A percentile compares a stretch with the other conserved stretches of the same genome.
Conservation (phyloP, 345 rosid genomes). For the Gossypium turneri region DNA sequence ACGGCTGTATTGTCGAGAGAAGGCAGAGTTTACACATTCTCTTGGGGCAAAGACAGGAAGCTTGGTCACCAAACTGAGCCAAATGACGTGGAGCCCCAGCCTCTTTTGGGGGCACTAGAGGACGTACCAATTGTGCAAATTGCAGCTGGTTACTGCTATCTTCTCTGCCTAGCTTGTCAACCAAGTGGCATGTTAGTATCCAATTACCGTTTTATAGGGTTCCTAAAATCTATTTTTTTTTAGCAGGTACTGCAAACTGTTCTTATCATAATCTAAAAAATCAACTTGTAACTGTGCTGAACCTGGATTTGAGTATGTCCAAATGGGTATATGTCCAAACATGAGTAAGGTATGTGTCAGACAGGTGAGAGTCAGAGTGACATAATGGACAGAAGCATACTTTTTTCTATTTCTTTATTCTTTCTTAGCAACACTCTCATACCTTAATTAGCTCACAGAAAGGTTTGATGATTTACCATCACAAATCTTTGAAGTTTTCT, state of each 20-base stretch:
- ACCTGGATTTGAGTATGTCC: too few relatives aligned
- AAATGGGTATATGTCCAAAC: too few relatives aligned
- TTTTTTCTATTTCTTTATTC: background rate
- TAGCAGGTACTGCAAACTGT: background rate
- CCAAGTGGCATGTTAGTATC: conserved; percentile 88
- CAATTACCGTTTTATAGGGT: background rate
- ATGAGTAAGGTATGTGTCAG: too few relatives aligned
- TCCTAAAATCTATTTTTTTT: background rate
- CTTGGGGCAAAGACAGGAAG: conserved; percentile 78
- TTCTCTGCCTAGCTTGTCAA: conserved; percentile 86
- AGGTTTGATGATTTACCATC: background rate
- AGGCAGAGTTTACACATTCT: conserved; percentile 89
- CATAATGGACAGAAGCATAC: background rate
- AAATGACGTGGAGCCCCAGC: conserved; percentile 67
- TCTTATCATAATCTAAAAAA: background rate
- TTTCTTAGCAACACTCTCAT: background rate
- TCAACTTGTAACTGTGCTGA: too few relatives aligned
- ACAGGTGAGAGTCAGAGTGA: too few relatives aligned
- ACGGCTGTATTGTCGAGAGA: conserved; percentile 90
- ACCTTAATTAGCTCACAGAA: background rate
- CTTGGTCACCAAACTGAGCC: conserved; percentile 83
- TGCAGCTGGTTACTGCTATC: conserved; percentile 92
- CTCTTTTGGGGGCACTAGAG: conserved; percentile 78
- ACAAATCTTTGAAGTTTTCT: background rate
- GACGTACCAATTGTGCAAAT: conserved; percentile 82